phyloP scores from a whole-genome alignment of 2,329 filamentous ascomycete species.

The Diaporthe sp. region DNA sequence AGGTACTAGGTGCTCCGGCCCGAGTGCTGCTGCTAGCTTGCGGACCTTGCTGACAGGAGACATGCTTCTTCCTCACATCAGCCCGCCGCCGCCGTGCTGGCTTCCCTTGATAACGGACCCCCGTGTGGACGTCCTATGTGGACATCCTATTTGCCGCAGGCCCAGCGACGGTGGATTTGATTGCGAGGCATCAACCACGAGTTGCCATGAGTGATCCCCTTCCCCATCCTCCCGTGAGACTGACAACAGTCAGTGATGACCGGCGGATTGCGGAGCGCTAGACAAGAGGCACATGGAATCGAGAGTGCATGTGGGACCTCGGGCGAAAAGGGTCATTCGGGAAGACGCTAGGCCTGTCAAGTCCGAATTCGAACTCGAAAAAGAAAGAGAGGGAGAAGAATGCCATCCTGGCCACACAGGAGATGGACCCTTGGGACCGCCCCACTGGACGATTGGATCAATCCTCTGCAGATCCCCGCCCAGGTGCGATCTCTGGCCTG shows the following conservation, averaged over 20 bases:
- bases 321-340: slow-evolving; percentile 3
- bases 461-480: slow-evolving; percentile 15
- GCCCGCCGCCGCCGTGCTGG: not conserved
- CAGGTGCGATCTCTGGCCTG: not conserved
- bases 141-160: not conserved
- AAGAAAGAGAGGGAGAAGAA: not conserved
- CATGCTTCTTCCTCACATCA: not conserved
- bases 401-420: not conserved
- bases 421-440: not conserved
- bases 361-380: slow-evolving; percentile 26
- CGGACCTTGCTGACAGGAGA: slow-evolving; percentile 16
- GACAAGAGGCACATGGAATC: not conserved
- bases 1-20: not conserved
- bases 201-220: not conserved
- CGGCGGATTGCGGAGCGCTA: not conserved
- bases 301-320: not conserved
- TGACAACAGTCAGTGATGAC: not conserved
- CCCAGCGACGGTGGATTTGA: not conserved
- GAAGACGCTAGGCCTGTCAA: not conserved
- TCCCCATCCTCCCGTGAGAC: not conserved
- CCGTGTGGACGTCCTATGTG: not conserved
- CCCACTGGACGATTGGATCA: slow-evolving; percentile 1
- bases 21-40: slow-evolving; percentile 21
- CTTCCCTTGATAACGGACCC: not conserved
- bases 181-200: not conserved